Evolutionary conservation across 208 protist species (phyloP).

Genomic region (Leishmania guyanensis): DNA sequence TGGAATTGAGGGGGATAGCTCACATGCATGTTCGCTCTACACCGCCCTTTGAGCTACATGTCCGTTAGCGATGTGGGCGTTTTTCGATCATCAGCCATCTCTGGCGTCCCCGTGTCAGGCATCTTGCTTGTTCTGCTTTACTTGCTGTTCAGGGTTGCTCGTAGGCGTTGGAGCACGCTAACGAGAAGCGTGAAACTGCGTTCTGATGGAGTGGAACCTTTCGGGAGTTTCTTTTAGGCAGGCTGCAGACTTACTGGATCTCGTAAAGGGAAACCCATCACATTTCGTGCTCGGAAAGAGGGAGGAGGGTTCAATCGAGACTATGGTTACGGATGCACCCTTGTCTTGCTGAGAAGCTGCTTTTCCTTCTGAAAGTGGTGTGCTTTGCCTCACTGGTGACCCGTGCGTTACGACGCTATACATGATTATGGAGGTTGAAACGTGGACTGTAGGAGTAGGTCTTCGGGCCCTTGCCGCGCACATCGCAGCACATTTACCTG

Average conservation of each 20-base stretch:
- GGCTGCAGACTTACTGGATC: neutral
- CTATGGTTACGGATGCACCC: neutral
- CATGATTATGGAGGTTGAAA: neutral
- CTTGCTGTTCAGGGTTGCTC: neutral
- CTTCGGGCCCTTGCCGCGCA: neutral
- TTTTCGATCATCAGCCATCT: neutral
- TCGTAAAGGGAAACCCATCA: too few relatives aligned
- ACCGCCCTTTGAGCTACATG: too few relatives aligned
- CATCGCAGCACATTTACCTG: neutral
- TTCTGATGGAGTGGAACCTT: neutral
- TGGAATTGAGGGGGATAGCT: too few relatives aligned
- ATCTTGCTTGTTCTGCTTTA: neutral
- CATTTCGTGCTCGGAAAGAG: neutral
- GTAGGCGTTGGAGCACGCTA: neutral
- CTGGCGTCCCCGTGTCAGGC: neutral
- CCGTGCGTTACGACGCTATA: neutral
- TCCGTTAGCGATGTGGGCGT: neutral
- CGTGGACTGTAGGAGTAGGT: neutral
- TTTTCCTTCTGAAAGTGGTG: neutral
- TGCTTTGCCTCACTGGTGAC: neutral
- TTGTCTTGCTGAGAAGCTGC: too few relatives aligned
- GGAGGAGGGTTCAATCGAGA: neutral
- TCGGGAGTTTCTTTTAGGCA: neutral
- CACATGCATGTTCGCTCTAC: too few relatives aligned
- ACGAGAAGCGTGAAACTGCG: neutral